These are phyloP conservation scores for Narthecium ossifragum DNA, from an alignment of 106 monocot species.

Conservation along the genomic window DNA sequence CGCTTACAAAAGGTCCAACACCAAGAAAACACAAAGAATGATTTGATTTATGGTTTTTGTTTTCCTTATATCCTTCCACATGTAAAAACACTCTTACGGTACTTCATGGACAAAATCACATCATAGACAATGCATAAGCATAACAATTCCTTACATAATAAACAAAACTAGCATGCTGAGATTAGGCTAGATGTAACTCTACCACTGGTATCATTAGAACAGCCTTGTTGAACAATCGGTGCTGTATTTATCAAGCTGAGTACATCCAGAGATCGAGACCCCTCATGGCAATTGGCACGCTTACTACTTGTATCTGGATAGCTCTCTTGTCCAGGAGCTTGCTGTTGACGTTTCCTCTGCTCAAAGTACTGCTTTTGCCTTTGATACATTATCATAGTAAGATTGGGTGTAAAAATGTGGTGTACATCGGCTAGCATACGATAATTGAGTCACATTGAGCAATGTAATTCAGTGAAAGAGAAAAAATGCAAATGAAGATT, in stretches of 20 bases:
- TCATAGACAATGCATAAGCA: no score
- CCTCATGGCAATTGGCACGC: slow-evolving; percentile 11
- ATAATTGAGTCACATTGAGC: no score
- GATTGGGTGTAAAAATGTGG: not conserved
- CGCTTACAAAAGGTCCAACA: no score
- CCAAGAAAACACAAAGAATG: no score
- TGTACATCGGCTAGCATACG: no score
- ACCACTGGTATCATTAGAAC: slow-evolving; percentile 11
- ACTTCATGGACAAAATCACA: no score
- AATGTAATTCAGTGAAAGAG: not conserved
- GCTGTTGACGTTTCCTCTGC: slow-evolving; percentile 53
- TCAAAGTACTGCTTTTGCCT: slow-evolving; percentile 81
- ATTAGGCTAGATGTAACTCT: no score
- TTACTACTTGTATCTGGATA: slow-evolving; percentile 15
- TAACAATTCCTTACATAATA: no score
- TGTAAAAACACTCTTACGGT: no score
- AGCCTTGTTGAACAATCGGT: slow-evolving; percentile 19
- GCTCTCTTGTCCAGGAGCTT: slow-evolving; percentile 17
- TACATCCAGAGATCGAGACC: slow-evolving; percentile 54
- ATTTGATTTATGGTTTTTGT: no score
- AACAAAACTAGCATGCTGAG: no score
- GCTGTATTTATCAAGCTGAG: slow-evolving; percentile 43
- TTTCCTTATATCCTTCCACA: no score
- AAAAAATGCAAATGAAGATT: not conserved
- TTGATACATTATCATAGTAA: slow-evolving; percentile 11